Conservation (phyloP, 371 early-diverging fungal species). For the Catenaria anguillulae region DNA sequence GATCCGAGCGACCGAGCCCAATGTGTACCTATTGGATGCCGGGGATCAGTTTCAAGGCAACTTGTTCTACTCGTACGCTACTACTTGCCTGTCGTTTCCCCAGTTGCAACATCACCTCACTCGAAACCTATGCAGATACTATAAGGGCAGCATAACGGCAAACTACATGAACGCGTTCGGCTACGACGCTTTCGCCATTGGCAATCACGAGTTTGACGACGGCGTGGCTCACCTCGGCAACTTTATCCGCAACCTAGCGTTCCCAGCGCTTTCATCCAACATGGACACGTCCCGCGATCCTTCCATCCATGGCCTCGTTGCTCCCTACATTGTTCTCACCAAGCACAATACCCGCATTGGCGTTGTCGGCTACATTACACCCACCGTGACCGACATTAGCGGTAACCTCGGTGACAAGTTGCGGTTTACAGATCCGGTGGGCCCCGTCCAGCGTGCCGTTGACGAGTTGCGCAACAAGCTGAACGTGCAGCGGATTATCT, state of each 20-base stretch:
- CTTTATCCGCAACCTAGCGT: conserved; percentile 32
- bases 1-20: conserved; percentile 23
- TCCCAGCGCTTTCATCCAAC: conserved; percentile 52
- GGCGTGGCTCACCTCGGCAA: conserved; percentile 35
- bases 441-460: conserved; percentile 38
- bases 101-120: too few relatives aligned
- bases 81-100: too few relatives aligned
- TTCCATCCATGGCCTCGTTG: conserved; percentile 27
- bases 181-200: background rate
- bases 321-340: conserved; percentile 47
- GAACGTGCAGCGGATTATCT: conserved; percentile 47
- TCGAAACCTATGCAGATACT: too few relatives aligned
- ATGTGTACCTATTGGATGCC: conserved; percentile 42
- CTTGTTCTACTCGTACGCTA: background rate
- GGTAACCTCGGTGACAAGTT: conserved; percentile 25
- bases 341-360: conserved; percentile 41
- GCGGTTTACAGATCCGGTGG: conserved; percentile 30
- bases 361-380: conserved; percentile 4
- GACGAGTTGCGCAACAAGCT: conserved; percentile 33
- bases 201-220: conserved; percentile 31
- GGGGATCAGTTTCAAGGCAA: conserved; percentile 43
- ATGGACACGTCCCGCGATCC: conserved; percentile 29
- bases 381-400: conserved; percentile 45
- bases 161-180: conserved; percentile 31
- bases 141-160: conserved; percentile 29